A percentile compares a stretch with the other conserved stretches of the same genome.
phyloP scores from a whole-genome alignment of 2,329 filamentous ascomycete species.

The Aspergillus sp. region DNA sequence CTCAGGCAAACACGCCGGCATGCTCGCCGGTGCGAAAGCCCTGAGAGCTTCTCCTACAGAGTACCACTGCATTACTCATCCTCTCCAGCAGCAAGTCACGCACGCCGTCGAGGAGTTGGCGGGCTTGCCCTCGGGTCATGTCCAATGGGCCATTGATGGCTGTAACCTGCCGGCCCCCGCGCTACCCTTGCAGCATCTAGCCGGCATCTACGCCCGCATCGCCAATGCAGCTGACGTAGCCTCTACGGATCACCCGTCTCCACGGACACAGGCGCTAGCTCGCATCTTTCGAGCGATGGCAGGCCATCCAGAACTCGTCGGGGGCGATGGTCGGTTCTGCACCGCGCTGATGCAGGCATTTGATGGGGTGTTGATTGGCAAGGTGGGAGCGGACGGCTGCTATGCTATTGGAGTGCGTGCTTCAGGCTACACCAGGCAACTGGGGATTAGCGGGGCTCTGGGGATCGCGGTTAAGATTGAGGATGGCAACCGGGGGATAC shows the following conservation, averaged over 20 bases:
- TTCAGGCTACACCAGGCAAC: conserved; percentile 38
- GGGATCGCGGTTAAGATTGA: conserved; percentile 53
- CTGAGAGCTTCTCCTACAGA: conserved; percentile 34
- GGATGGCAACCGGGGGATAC: conserved; percentile 48
- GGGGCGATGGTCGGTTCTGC: conserved; percentile 51
- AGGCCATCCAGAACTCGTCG: conserved; percentile 47
- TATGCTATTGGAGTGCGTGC: conserved; percentile 50
- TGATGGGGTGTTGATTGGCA: conserved; percentile 45
- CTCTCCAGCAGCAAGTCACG: conserved; percentile 46
- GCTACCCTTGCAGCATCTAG: conserved; percentile 41
- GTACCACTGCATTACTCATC: conserved; percentile 43
- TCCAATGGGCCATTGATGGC: conserved; percentile 50
- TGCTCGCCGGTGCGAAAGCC: conserved; percentile 48
- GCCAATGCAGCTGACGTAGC: conserved; percentile 35
- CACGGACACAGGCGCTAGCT: conserved; percentile 31
- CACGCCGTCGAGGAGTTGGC: conserved; percentile 41
- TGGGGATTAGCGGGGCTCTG: conserved; percentile 43
- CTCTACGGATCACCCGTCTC: not conserved
- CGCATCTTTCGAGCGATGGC: conserved; percentile 49
- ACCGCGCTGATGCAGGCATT: conserved; percentile 49
- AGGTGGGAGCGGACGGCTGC: conserved; percentile 54
- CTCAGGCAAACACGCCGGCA: conserved; percentile 53
- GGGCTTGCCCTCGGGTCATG: conserved; percentile 25
- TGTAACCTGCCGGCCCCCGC: conserved; percentile 54
- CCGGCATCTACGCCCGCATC: conserved; percentile 40